These are phyloP conservation scores for Pseudogymnoascus sp. DNA, from an alignment of 2,329 filamentous ascomycete genomes.

Conservation along the genomic window DNA sequence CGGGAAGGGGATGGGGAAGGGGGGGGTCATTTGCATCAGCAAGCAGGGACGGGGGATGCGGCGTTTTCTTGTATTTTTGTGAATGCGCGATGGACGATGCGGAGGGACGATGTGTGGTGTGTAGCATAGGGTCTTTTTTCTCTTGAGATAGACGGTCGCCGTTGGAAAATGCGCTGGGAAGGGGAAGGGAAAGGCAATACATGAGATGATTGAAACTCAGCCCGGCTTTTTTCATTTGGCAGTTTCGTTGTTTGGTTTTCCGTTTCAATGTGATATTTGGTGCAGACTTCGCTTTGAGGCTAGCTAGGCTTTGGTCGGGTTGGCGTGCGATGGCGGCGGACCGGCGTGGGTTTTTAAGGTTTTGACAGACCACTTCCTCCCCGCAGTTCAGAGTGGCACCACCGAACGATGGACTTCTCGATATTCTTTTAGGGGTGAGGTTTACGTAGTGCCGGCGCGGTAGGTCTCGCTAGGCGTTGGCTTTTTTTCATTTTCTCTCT, in stretches of 20 bases:
- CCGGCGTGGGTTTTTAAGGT: not conserved
- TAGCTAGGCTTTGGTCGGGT: not conserved
- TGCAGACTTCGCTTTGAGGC: no score
- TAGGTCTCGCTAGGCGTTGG: not conserved
- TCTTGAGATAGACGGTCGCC: constrained; percentile 8
- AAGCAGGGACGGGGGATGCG: not conserved
- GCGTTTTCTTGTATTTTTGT: constrained; percentile 3
- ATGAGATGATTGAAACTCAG: not conserved
- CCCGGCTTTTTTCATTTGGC: not conserved
- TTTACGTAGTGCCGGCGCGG: not conserved
- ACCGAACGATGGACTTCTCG: not conserved
- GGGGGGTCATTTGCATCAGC: constrained; percentile 6
- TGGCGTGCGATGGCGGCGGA: not conserved
- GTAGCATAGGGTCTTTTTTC: not conserved
- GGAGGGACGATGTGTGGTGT: not conserved
- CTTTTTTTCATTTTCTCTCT: not conserved
- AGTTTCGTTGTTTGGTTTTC: not conserved
- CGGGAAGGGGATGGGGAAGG: not conserved
- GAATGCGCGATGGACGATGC: not conserved
- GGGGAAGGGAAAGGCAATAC: not conserved
- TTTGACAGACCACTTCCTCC: not conserved
- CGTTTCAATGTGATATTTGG: not conserved
- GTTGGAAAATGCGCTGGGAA: constrained; percentile 3
- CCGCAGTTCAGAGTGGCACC: not conserved
- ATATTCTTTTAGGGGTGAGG: not conserved